Base-by-base conservation (phyloP, 306 rosid species). In the Pterocarpus santalinus region DNA sequence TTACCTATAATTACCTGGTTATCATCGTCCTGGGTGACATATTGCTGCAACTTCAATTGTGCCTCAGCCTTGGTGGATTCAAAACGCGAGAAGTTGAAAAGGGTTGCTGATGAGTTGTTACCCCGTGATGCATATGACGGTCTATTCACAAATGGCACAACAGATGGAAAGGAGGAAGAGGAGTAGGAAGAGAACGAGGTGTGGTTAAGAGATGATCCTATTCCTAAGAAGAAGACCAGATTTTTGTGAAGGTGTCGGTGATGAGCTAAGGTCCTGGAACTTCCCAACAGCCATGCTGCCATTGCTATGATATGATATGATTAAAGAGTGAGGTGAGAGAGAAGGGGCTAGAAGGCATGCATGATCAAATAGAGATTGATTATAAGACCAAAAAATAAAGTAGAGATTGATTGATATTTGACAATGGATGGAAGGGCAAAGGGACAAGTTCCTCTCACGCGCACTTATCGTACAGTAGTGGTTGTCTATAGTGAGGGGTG, bases 11-110 rank as follows among this genome's bases (percentile, higher is more conserved):
- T 65, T 60, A 85, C 90, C 88, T 82, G 88, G 61, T 55, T n/a
- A 16, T 55, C 61, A n/a, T 55, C 72, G 8, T 80, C 85, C 8
- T 77, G 58, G 13, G 10, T 1, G 49, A 52, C 15, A 72, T 52
- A 43, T 6, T 49, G 72, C 4, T 83, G 81, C 55, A 79, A 67
- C 34, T 83, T 77, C 4, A 76, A 52, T 10, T 76, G 88, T 5
- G 82, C 85, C 30, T 80, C 81, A 14, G 88, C 84, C 57, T 82
- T 79, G 32, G 87, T 82, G 28, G 88, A 86, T 65, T 89, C 86
- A 51, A 28, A 75, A 38, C 88, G 88, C 4, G 38, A 61, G 49
- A 76, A 78, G 77, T 8, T 10, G 58, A 28, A 52, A 47, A 41
- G 75, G 35, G 56, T 8, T 0, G 51, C 1, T 51, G 57, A 13